These are phyloP conservation scores for Aureobasidium namibiae DNA, from an alignment of 2,329 filamentous ascomycete genomes.

Conservation along the genomic window DNA sequence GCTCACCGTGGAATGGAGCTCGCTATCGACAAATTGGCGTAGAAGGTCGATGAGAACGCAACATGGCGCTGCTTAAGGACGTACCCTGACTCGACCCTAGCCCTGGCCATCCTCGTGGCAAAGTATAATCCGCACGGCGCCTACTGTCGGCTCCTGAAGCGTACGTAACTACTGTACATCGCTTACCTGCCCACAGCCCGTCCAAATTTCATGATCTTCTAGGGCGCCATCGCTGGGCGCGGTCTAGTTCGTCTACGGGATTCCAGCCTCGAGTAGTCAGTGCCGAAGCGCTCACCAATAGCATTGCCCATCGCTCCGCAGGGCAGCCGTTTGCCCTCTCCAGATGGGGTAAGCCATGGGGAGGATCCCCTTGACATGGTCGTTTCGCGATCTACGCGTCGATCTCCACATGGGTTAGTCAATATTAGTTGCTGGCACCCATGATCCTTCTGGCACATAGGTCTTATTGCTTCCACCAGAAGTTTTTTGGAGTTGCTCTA, in stretches of 20 bases:
- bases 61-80: background rate
- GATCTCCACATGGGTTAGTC: slow-evolving; percentile 1
- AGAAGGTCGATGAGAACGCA: background rate
- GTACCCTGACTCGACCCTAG: background rate
- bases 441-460: background rate
- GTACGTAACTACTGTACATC: background rate
- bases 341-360: background rate
- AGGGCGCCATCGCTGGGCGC: background rate
- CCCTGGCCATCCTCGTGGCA: slow-evolving; percentile 2
- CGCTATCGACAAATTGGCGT: background rate
- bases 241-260: background rate
- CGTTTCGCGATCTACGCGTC: background rate
- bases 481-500: background rate
- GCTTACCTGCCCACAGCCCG: background rate
- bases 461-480: background rate
- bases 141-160: background rate
- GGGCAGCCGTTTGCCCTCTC: background rate
- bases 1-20: background rate
- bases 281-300: background rate
- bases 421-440: background rate
- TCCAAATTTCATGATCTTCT: background rate
- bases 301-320: background rate
- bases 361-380: background rate
- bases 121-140: background rate
- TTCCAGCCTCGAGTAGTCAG: slow-evolving; percentile 1